Evolutionary conservation across 1,139 yeast genomes (phyloP), one percentile per base, ranked within the genome.

Genomic region (Yamadazyma taylorii): DNA sequence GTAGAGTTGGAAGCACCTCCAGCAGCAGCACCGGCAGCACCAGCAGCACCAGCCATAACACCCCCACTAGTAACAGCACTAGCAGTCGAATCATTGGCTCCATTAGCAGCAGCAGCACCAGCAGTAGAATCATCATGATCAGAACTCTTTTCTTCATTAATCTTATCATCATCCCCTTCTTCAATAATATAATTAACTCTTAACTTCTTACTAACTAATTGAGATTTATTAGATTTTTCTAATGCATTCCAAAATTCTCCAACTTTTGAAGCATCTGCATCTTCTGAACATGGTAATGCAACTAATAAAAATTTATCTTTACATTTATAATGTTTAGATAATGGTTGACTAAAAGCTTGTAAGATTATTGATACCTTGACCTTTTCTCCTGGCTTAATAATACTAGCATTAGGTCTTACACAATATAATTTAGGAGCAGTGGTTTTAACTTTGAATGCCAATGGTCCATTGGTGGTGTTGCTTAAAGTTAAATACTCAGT

Each of bases 381-480:
- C 10, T 81, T 63, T 46, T 78, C 78, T 27, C 95, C 94, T 11
- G 97, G 92, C 29, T 71, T 74, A 40, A 92, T 73, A 29, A 84
- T 66, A 19, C 95, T 79, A 40, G 97, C 94, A 61, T 90, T 92
- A 42, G 98, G 98, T 65, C 96, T 83, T 38, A 92, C 97, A 63
- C 96, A 87, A 70, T 90, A 87, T 60, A 88, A 75, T 62, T 87
- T 90, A 42, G 99, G 99, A 11, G 97, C 97, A 8, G 99, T 92
- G 34, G 99, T 92, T 67, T 92, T 94, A 56, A 94, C 97, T 70
- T 94, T 94, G 73, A 88, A 92, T 23, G 96, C 96, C 55, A 78
- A 66, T 34, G 84, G 75, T 28, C 79, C 67, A 23, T 66, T 60
- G 17, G 87, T 65, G 40, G 78, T 75, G 67, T 92, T 92, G 42